A percentile compares a stretch with the other conserved stretches of the same genome.
Evolutionary conservation across 1,284 basidiomycete species (phyloP).

Genomic region (Apiotrichum mycotoxinovorans): DNA sequence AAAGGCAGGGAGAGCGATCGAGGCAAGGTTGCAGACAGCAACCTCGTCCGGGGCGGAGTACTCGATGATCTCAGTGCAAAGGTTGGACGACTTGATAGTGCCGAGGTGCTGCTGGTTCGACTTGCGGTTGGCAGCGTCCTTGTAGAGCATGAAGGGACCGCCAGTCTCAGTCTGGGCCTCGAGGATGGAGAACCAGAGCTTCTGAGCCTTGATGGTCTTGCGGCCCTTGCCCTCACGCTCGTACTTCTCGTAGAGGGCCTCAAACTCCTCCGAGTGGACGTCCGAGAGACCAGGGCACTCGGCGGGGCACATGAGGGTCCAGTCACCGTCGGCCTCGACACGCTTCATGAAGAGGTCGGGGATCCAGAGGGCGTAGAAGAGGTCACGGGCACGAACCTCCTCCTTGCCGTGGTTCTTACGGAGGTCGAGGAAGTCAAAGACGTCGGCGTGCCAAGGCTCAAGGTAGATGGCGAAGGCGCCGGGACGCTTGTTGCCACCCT

Average conservation of each 20-base stretch:
- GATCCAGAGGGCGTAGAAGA: slow-evolving; percentile 99
- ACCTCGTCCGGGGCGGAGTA: slow-evolving; percentile 97
- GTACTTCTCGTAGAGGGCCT: slow-evolving; percentile 82
- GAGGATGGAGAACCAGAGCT: slow-evolving; percentile 96
- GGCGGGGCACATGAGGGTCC: slow-evolving; percentile 97
- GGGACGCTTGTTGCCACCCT: slow-evolving; percentile 98
- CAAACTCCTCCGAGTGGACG: slow-evolving; percentile 88
- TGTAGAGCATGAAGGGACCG: slow-evolving; percentile 97
- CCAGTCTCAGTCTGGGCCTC: slow-evolving; percentile 99
- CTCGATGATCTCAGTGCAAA: slow-evolving; percentile 99
- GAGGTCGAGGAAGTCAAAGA: slow-evolving; percentile 97
- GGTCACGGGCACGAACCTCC: slow-evolving; percentile 91
- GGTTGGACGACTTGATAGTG: slow-evolving; percentile 98
- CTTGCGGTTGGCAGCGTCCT: slow-evolving; percentile 85
- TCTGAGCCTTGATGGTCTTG: slow-evolving; percentile 89
- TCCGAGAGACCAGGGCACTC: slow-evolving; percentile 91
- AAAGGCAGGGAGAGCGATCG: slow-evolving; percentile 88
- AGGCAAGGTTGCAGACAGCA: slow-evolving; percentile 98
- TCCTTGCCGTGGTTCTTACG: slow-evolving; percentile 99
- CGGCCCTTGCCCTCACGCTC: slow-evolving; percentile 84
- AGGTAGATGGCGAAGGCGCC: slow-evolving; percentile 98
- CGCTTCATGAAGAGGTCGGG: slow-evolving; percentile 98
- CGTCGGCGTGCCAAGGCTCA: slow-evolving; percentile 96
- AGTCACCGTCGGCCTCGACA: slow-evolving; percentile 79
- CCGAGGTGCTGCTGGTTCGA: slow-evolving; percentile 99